A percentile compares a stretch with the other conserved stretches of the same genome.
These are phyloP conservation scores for Ceratonia siliqua DNA, from an alignment of 306 rosid species.

Conservation along the genomic window DNA sequence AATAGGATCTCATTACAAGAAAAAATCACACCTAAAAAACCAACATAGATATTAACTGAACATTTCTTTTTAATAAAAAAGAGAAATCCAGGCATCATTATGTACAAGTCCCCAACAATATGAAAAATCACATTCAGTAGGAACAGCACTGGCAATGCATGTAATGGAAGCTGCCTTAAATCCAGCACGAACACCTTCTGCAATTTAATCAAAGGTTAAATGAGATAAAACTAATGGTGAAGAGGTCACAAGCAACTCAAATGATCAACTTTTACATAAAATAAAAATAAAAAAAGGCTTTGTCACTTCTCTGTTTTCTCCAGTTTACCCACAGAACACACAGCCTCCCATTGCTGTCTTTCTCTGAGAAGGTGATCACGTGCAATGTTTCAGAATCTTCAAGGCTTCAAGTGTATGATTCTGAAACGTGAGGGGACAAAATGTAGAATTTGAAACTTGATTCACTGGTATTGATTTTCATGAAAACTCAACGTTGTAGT, in stretches of 20 bases:
- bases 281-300: too few species aligned
- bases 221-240: neutral
- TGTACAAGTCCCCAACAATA: neutral
- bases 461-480: neutral
- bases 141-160: slow-evolving; percentile 60
- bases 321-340: too few species aligned
- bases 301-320: too few species aligned
- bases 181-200: slow-evolving; percentile 88
- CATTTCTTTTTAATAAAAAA: neutral
- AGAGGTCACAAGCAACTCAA: too few species aligned
- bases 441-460: neutral
- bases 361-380: too few species aligned
- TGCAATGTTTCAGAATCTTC: too few species aligned
- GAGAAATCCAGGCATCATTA: neutral
- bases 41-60: slow-evolving; percentile 1
- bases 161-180: slow-evolving; percentile 68
- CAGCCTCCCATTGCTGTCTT: too few species aligned
- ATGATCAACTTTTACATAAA: too few species aligned
- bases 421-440: neutral
- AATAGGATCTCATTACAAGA: neutral
- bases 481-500: neutral
- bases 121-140: slow-evolving; percentile 61
- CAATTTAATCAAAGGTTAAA: slow-evolving; percentile 38
- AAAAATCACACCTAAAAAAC: neutral
- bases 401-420: neutral